Percentiles rank a stretch among this genome's conserved stretches.
phyloP scores from a whole-genome alignment of 768 basidiomycete species.

The Russula earlei region DNA sequence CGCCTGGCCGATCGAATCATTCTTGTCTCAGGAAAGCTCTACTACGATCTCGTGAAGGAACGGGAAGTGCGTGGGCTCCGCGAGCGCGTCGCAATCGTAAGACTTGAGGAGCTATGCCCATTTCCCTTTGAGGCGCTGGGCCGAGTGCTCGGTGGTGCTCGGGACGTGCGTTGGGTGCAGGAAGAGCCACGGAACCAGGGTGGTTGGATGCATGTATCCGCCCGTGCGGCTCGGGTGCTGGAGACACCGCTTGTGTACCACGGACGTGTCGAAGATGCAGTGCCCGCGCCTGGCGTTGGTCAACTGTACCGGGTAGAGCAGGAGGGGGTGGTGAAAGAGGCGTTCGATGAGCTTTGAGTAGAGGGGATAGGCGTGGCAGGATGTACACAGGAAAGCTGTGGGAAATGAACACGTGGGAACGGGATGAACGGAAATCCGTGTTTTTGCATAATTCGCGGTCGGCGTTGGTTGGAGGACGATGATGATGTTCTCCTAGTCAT shows the following conservation, averaged over 20 bases:
- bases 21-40: constrained; percentile 73
- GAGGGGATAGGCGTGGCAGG: neutral
- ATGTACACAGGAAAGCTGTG: too few species aligned
- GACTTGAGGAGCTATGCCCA: constrained; percentile 80
- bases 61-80: constrained; percentile 41
- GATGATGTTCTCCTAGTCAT: constrained; percentile 7
- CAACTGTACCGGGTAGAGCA: constrained; percentile 60
- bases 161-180: constrained; percentile 60
- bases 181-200: constrained; percentile 90
- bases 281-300: constrained; percentile 73
- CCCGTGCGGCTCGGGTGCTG: constrained; percentile 26
- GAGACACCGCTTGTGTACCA: constrained; percentile 35
- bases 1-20: constrained; percentile 52
- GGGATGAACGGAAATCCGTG: neutral
- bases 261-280: constrained; percentile 63
- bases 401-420: constrained; percentile 12
- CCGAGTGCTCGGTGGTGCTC: constrained; percentile 32
- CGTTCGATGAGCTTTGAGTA: constrained; percentile 39
- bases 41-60: constrained; percentile 76
- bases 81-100: constrained; percentile 53
- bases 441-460: too few species aligned
- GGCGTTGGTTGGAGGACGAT: too few species aligned
- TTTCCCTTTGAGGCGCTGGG: constrained; percentile 65
- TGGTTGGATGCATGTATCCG: constrained; percentile 56
- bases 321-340: constrained; percentile 45